Evolutionary conservation across 1,284 basidiomycete species (phyloP).

Genomic region (Schizophyllum amplum): DNA sequence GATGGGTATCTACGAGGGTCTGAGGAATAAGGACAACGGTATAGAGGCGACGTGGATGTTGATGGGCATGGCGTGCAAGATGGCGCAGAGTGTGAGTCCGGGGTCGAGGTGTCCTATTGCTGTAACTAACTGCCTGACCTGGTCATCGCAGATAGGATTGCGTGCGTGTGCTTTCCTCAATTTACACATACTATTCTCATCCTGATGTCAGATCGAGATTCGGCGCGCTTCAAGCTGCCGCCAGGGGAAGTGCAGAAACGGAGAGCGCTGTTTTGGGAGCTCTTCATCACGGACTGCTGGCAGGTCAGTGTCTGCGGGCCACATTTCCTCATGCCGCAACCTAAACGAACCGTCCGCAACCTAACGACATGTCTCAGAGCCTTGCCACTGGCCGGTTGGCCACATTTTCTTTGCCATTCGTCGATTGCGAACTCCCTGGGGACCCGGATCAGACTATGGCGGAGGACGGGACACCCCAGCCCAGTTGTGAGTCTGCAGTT

Average conservation of each 20-base stretch:
- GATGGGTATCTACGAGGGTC: constrained; percentile 61
- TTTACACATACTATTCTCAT: background rate
- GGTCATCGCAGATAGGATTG: constrained; percentile 43
- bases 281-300: constrained; percentile 64
- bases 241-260: constrained; percentile 58
- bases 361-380: constrained; percentile 39
- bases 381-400: constrained; percentile 56
- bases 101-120: constrained; percentile 1
- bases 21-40: constrained; percentile 46
- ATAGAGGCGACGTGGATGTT: constrained; percentile 56
- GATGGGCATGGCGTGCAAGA: constrained; percentile 51
- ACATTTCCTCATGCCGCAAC: background rate
- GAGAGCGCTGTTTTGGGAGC: constrained; percentile 64
- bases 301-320: constrained; percentile 32
- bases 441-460: constrained; percentile 46
- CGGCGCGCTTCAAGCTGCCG: constrained; percentile 54
- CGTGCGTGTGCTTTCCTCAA: constrained; percentile 33
- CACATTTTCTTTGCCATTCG: constrained; percentile 56
- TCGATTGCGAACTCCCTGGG: constrained; percentile 56
- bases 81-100: constrained; percentile 55
- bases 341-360: background rate
- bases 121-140: background rate
- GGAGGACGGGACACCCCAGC: constrained; percentile 41
- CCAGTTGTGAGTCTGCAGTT: constrained; percentile 51
- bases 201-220: constrained; percentile 47